These are phyloP conservation scores for Clohesyomyces aquaticus DNA, from an alignment of 495 filamentous ascomycete species.

Conservation along the genomic window DNA sequence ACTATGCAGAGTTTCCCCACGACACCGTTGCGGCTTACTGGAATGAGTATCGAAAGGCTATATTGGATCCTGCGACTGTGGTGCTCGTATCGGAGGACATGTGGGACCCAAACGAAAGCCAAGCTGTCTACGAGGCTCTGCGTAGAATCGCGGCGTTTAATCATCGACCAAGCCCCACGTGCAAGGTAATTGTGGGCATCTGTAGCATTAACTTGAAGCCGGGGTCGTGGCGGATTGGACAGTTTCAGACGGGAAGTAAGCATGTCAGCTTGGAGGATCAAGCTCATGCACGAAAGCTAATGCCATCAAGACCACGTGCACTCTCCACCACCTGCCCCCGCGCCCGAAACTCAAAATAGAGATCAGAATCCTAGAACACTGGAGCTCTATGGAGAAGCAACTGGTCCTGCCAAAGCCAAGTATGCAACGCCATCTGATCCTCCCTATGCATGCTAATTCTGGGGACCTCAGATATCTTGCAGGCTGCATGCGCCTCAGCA, in stretches of 20 bases:
- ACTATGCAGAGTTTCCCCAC: constrained; percentile 28
- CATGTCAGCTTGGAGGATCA: constrained; percentile 5
- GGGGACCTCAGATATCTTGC: constrained; percentile 23
- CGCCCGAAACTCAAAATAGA: constrained; percentile 1
- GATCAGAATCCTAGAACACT: constrained; percentile 5
- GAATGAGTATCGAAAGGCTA: constrained; percentile 21
- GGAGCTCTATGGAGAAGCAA: constrained; percentile 17
- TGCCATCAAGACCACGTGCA: constrained; percentile 7
- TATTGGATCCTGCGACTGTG: constrained; percentile 18
- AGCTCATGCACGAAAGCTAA: constrained; percentile 23
- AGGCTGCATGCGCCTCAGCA: constrained; percentile 26
- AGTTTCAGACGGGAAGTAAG: constrained; percentile 24
- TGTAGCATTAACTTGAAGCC: constrained; percentile 25
- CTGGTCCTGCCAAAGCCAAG: constrained; percentile 30
- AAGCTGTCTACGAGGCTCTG: constrained; percentile 25
- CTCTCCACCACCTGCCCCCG: neutral
- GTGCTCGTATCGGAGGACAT: constrained; percentile 34
- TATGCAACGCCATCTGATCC: neutral
- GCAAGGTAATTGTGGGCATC: constrained; percentile 25
- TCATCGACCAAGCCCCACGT: neutral
- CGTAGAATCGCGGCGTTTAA: constrained; percentile 10
- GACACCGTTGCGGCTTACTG: constrained; percentile 32
- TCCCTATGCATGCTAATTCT: neutral
- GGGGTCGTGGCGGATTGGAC: constrained; percentile 12
- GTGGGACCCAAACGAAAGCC: neutral